Evolutionary conservation across 257 asterid genomes (phyloP).

Genomic region (Capsicum baccatum): DNA sequence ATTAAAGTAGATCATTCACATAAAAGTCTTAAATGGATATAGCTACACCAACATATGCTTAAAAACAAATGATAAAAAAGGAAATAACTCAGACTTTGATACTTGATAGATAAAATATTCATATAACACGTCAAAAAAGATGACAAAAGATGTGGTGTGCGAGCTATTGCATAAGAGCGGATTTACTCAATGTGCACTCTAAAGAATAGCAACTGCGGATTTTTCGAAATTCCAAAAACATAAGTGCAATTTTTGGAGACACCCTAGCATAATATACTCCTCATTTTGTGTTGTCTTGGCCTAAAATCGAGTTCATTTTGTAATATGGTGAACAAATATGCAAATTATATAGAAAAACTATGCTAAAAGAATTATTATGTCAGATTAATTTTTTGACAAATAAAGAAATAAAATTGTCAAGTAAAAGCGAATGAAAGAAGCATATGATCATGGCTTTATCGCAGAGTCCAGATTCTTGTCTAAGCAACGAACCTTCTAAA

Average conservation of each 20-base stretch:
- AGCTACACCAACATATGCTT: neutral
- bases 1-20: neutral
- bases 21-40: no score
- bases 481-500: conserved; percentile 66
- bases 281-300: neutral
- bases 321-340: neutral
- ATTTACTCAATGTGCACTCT: no score
- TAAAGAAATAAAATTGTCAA: neutral
- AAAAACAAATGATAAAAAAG: neutral
- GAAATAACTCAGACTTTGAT: neutral
- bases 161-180: no score
- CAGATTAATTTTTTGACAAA: neutral
- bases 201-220: no score
- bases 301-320: neutral
- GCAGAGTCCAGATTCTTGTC: conserved; percentile 58
- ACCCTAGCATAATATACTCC: neutral
- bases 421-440: no score
- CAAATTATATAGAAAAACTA: neutral
- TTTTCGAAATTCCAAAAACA: no score
- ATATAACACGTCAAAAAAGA: no score
- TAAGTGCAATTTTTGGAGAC: neutral
- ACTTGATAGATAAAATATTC: no score
- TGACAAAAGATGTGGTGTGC: no score
- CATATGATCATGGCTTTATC: conserved; percentile 38
- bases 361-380: no score